Evolutionary conservation across 805 yeast species (phyloP).

Genomic region (Zygoascus biomembranicola): DNA sequence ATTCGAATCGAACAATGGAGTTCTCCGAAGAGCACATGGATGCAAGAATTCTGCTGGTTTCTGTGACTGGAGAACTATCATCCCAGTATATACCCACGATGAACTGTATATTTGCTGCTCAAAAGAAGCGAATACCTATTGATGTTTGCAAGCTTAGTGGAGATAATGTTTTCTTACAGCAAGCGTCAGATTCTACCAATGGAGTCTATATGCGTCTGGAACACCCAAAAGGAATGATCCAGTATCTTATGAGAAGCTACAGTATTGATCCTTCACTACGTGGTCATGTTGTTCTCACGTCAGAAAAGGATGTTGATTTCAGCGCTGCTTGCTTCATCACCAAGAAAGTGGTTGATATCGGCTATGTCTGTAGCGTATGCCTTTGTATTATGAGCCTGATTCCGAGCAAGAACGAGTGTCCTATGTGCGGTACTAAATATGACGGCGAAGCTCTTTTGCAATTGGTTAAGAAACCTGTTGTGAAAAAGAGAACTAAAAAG

Average conservation of each 20-base stretch:
- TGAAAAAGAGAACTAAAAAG: conserved; percentile 32
- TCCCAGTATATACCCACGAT: conserved; percentile 84
- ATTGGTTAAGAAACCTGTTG: conserved; percentile 53
- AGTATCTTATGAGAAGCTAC: conserved; percentile 72
- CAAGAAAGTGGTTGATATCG: conserved; percentile 84
- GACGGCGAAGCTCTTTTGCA: conserved; percentile 54
- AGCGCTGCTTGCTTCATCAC: conserved; percentile 91
- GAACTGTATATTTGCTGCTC: conserved; percentile 95
- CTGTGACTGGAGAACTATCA: conserved; percentile 65
- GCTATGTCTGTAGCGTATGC: conserved; percentile 93
- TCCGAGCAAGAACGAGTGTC: conserved; percentile 65
- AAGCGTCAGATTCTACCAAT: conserved; percentile 89
- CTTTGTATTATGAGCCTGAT: conserved; percentile 47
- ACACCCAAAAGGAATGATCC: conserved; percentile 70
- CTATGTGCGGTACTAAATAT: conserved; percentile 76
- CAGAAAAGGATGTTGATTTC: conserved; percentile 80
- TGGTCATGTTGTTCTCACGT: conserved; percentile 69
- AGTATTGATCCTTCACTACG: conserved; percentile 80
- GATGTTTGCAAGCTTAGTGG: conserved; percentile 79
- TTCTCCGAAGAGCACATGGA: conserved; percentile 43
- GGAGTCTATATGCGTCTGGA: conserved; percentile 73
- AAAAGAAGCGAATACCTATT: conserved; percentile 72
- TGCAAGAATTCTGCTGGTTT: conserved; percentile 56
- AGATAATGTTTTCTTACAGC: conserved; percentile 80
- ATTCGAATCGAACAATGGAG: conserved; percentile 59